Base-by-base conservation (phyloP, 805 yeast species). In the Danielia reshetovae region DNA sequence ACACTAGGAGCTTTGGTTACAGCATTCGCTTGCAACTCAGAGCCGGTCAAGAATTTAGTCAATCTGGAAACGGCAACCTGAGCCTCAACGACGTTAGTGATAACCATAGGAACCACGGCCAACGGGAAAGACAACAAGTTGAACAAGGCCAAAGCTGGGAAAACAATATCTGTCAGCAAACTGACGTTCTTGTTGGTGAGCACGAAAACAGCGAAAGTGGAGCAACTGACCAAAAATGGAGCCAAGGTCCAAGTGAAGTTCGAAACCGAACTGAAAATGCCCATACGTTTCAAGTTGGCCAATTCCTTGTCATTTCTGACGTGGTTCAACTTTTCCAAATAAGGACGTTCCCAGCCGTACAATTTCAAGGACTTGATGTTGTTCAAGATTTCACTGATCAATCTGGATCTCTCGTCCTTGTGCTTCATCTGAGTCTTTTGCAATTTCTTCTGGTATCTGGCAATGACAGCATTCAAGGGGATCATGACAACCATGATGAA, bases 301-400 rank as follows among this genome's bases (percentile, higher is more conserved):
- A 89, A 74, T 60, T 89, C 96, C 49, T 81, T 80, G 29, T 85
- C 85, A 54, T 90, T 87, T 72, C 99, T 82, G 15, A 90, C 95
- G 51, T 79, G 65, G 45, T 77, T 76, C 38, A 94, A 69, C 49
- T 82, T 83, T 18, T 70, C 73, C 52, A 77, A 75, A 56, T 86
- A 88, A 3, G 97, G 95, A 21, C 57, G 65, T 62, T 93, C 99
- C 99, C 99, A 93, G 2, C 94, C 95, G 54, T 93, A 93, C 32
- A 94, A 71, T 58, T 93, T 93, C 56, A 93, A 70, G 9, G 96
- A 86, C 64, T 88, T 90, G 58, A 93, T 86, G 53, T 89, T 90
- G 57, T 85, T 86, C 57, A 90, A 70, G 36, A 90, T 85, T 57
- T 90, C 97, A 42, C 86, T 79, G 36, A 87, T 83, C 28, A 89